Evolutionary conservation across 2,329 filamentous ascomycete genomes (phyloP).

Genomic region (Rutstroemia sydowiana): DNA sequence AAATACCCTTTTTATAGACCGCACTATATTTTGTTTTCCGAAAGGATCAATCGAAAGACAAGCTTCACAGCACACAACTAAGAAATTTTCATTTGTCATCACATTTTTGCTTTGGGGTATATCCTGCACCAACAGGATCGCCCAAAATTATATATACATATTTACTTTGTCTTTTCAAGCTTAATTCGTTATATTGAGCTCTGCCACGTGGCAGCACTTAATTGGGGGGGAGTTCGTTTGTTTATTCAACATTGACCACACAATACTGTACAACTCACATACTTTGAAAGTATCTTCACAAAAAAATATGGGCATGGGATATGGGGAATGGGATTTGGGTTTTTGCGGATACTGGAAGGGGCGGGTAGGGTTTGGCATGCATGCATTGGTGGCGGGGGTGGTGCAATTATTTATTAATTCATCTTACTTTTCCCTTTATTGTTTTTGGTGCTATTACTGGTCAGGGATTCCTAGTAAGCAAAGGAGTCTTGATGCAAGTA

Average conservation of each 20-base stretch:
- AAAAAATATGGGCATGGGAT: not conserved
- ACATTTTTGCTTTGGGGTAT: conserved; percentile 3
- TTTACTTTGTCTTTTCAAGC: not conserved
- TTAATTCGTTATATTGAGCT: not conserved
- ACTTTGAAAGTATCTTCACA: not conserved
- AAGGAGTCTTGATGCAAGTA: too few relatives aligned
- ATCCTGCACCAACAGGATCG: not conserved
- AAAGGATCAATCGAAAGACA: conserved; percentile 3
- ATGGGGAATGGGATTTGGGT: not conserved
- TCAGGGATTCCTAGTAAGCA: too few relatives aligned
- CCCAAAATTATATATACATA: not conserved
- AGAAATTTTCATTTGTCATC: conserved; percentile 11
- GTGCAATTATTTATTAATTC: not conserved
- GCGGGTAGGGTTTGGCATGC: not conserved
- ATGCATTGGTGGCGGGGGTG: not conserved
- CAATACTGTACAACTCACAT: not conserved
- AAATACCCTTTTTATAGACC: conserved; percentile 26
- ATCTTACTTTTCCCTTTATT: not conserved
- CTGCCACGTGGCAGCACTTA: not conserved
- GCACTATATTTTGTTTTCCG: conserved; percentile 17
- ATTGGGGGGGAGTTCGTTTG: not conserved
- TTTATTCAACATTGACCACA: not conserved
- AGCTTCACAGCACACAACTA: conserved; percentile 7
- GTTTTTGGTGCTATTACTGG: too few relatives aligned
- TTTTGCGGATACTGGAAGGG: not conserved